A percentile compares a stretch with the other conserved stretches of the same genome.
Evolutionary conservation across 805 yeast species (phyloP).

Genomic region (Torulaspora quercuum): DNA sequence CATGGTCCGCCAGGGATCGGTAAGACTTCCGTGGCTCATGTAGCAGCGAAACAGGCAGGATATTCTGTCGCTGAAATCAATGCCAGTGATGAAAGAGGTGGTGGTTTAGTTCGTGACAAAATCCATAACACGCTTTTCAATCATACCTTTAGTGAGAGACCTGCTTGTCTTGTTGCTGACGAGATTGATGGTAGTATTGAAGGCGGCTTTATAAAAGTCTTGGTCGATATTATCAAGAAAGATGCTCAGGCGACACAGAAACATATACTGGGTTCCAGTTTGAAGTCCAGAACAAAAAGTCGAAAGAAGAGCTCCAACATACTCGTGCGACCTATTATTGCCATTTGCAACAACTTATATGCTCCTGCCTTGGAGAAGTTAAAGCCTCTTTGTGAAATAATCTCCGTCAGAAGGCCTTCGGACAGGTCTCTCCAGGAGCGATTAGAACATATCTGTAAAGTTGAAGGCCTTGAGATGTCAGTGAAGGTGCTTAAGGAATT

Average conservation of each 20-base stretch:
- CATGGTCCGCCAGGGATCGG: conserved; percentile 96
- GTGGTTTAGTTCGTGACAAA: conserved; percentile 51
- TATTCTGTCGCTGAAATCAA: conserved; percentile 79
- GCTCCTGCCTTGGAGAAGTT: conserved; percentile 70
- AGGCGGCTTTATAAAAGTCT: conserved; percentile 53
- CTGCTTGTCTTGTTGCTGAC: conserved; percentile 81
- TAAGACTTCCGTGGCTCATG: conserved; percentile 83
- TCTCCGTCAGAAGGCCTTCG: conserved; percentile 60
- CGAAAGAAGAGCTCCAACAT: conserved; percentile 41
- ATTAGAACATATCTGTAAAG: conserved; percentile 48
- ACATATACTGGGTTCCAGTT: conserved; percentile 21
- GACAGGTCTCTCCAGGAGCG: conserved; percentile 46
- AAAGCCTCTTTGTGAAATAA: conserved; percentile 68
- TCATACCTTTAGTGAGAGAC: conserved; percentile 63
- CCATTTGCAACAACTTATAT: conserved; percentile 86
- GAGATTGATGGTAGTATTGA: conserved; percentile 84
- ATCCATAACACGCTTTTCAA: conserved; percentile 61
- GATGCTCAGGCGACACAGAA: conserved; percentile 54
- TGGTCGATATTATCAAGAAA: conserved; percentile 54
- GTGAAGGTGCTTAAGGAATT: conserved; percentile 58
- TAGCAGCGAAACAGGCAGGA: conserved; percentile 77
- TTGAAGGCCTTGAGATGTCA: conserved; percentile 51
- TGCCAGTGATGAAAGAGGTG: conserved; percentile 77
- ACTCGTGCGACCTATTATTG: conserved; percentile 79
- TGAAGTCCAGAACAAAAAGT: conserved; percentile 21